Percentiles rank a stretch among this genome's conserved stretches.
Conservation (phyloP, 441 rosid genomes). For the Kokia cookei region DNA sequence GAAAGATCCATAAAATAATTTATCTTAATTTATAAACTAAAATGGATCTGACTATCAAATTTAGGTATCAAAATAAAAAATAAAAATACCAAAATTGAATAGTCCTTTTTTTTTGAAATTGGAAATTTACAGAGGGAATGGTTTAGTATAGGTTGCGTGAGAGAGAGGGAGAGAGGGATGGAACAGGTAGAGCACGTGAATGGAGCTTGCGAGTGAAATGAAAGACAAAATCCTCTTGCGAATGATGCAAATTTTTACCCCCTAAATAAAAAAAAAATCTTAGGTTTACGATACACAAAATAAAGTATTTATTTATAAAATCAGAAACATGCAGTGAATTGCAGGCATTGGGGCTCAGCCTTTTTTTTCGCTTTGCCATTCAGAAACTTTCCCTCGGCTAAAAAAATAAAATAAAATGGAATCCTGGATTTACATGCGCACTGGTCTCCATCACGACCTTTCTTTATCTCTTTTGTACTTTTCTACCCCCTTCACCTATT, state of each 20-base stretch:
- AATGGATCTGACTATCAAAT: no score
- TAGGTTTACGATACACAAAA: neutral
- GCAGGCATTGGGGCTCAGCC: neutral
- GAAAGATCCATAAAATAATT: no score
- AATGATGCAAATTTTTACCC: neutral
- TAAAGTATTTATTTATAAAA: neutral
- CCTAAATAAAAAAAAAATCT: neutral
- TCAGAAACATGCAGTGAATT: neutral
- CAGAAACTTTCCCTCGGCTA: neutral
- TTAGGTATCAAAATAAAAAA: no score
- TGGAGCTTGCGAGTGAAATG: neutral
- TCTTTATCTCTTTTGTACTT: neutral
- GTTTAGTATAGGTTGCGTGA: neutral
- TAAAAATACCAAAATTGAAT: no score
- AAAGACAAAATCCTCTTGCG: neutral
- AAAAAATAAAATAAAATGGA: neutral
- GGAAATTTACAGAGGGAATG: neutral
- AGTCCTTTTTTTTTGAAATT: neutral
- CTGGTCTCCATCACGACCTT: neutral
- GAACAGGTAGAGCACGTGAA: conserved; percentile 17
- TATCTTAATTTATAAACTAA: no score
- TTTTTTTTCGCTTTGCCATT: neutral
- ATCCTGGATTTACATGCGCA: neutral
- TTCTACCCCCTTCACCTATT: no score
- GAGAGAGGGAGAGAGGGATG: neutral